Conservation (phyloP, 441 rosid genomes). For the Biscutella auriculata region DNA sequence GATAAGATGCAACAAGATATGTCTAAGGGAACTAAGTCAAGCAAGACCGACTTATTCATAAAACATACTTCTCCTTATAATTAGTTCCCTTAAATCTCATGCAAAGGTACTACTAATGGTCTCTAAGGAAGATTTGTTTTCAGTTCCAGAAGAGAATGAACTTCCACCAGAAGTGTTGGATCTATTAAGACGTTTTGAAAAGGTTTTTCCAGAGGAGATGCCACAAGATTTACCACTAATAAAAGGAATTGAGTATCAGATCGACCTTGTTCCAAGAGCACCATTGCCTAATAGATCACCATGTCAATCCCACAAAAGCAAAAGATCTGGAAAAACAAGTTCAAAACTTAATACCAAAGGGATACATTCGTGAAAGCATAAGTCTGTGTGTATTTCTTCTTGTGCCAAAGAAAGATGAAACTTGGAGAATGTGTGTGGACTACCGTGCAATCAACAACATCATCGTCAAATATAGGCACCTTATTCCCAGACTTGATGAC, state of each 20-base stretch:
- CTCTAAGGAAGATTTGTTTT: neutral
- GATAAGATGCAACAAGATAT: too few relatives aligned
- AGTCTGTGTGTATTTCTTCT: neutral
- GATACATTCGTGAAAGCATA: neutral
- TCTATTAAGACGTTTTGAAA: neutral
- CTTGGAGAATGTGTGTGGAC: too few relatives aligned
- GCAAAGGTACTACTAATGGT: neutral
- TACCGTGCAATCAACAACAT: neutral
- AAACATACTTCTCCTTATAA: too few relatives aligned
- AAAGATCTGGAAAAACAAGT: neutral
- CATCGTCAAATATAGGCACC: neutral
- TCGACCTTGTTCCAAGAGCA: neutral
- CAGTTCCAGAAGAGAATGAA: neutral
- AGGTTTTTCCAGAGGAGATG: neutral
- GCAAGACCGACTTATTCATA: too few relatives aligned
- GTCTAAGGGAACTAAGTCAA: neutral
- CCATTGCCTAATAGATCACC: neutral
- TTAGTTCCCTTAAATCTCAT: neutral
- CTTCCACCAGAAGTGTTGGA: neutral
- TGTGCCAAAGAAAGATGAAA: too few relatives aligned
- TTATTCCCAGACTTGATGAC: too few relatives aligned
- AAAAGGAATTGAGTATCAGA: neutral
- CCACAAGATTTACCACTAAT: neutral
- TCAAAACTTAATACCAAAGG: neutral
- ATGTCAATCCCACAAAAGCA: neutral